Evolutionary conservation across 352 stramenopile genomes (phyloP), one percentile per base, ranked within the genome.

Genomic region (Plasmopara halstedii): DNA sequence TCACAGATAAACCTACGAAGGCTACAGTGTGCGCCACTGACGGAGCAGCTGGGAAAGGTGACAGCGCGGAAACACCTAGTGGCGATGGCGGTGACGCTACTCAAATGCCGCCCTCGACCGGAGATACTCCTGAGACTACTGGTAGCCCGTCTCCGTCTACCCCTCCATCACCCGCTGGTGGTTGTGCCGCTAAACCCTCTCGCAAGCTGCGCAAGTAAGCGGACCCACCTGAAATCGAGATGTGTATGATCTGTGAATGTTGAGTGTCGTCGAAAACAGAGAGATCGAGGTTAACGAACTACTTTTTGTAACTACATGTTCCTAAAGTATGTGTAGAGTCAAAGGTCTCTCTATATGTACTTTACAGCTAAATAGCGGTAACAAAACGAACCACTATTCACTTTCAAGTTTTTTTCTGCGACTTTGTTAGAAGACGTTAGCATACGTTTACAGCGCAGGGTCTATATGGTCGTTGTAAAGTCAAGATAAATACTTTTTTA

Each of bases 151-250:
- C 31, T 35, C 1, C 31, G 11, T 8, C 11, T 18, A 14, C 31
- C 5, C 18, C 19, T 26, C 36, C 50, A n/a, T 10, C 36, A 2
- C 31, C 37, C 6, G 40, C 37, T 14, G 41, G 46, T 14, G 53
- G 53, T 13, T 61, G 53, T 10, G 53, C 27, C 47, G 53, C 15
- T 7, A 44, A 41, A 18, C 4, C 27, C 15, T 22, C 53, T 14
- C 53, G 53, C 36, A 62, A 62, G 41, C 46, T 62, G 18, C 53
- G 53, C 52, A 36, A 52, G n/a, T 62, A 52, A 56, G 48, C 31
- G 26, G 27, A 21, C 18, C 31, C 26, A 13, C 15, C 0, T 40
- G 8, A 27, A 40, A 36, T 41, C 4, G 49, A 26, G 13, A 47
- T 29, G 10, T 27, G 20, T 27, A 26, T 23, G 51, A 38, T 41